These are phyloP conservation scores for Esteya vermicola DNA, from an alignment of 2,329 filamentous ascomycete genomes.

Conservation along the genomic window DNA sequence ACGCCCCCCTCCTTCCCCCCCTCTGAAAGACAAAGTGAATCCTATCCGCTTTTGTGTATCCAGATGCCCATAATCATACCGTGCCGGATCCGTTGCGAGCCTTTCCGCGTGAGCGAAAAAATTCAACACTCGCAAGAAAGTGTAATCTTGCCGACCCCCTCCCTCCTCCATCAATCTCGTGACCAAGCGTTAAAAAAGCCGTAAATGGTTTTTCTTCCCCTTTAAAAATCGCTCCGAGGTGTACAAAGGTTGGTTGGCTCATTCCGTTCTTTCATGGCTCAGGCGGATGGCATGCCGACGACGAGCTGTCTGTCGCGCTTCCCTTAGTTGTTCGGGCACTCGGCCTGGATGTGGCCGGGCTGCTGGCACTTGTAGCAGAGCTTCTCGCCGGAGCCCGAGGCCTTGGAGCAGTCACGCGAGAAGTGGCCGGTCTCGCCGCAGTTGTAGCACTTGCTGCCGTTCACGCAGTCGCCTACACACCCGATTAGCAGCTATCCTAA, in stretches of 20 bases:
- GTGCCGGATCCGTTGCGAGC: conserved; percentile 13
- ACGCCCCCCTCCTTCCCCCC: conserved; percentile 5
- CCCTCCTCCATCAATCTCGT: conserved; percentile 11
- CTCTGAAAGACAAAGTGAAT: conserved; percentile 10
- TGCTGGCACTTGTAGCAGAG: conserved; percentile 95
- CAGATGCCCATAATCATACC: conserved; percentile 17
- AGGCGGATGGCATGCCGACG: conserved; percentile 6
- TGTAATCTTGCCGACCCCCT: conserved; percentile 15
- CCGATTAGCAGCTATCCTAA: conserved; percentile 2
- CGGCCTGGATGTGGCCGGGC: conserved; percentile 78
- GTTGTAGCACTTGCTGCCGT: conserved; percentile 99
- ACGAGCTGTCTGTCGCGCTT: conserved; percentile 6
- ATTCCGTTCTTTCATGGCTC: conserved; percentile 7
- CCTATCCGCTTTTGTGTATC: conserved; percentile 15
- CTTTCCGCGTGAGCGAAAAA: conserved; percentile 13
- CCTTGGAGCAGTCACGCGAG: conserved; percentile 89
- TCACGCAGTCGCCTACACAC: conserved; percentile 66
- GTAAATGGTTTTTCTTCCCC: conserved; percentile 4
- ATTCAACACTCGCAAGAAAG: conserved; percentile 14
- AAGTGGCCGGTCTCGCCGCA: conserved; percentile 89
- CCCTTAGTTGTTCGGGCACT: conserved; percentile 69
- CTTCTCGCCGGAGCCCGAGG: conserved; percentile 74
- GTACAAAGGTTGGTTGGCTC: conserved; percentile 7
- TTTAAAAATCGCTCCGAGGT: conserved; percentile 4
- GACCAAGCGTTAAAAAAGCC: conserved; percentile 8